These are phyloP conservation scores for Alternaria tenuissima DNA, from an alignment of 2,329 filamentous ascomycete species.

Conservation along the genomic window DNA sequence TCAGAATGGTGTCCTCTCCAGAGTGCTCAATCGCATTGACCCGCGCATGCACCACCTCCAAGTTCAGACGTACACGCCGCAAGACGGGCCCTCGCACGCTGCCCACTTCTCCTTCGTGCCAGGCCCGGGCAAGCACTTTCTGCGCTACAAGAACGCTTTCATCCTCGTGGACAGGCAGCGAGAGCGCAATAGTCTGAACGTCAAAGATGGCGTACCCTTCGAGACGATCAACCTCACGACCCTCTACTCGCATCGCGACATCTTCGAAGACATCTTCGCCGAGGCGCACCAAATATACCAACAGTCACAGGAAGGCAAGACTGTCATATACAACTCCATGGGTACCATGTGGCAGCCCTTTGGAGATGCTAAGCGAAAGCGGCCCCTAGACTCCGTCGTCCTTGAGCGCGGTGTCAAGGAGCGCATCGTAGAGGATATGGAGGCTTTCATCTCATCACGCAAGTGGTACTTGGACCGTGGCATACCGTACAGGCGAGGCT, in stretches of 20 bases:
- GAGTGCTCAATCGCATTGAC: slow-evolving; percentile 65
- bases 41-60: slow-evolving; percentile 70
- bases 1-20: slow-evolving; percentile 57
- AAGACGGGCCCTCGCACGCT: slow-evolving; percentile 72
- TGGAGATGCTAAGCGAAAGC: slow-evolving; percentile 83
- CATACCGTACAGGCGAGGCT: slow-evolving; percentile 89
- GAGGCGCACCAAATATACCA: slow-evolving; percentile 85
- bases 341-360: slow-evolving; percentile 86
- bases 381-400: slow-evolving; percentile 87
- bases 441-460: slow-evolving; percentile 79
- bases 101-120: slow-evolving; percentile 90
- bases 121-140: slow-evolving; percentile 86
- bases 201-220: slow-evolving; percentile 86
- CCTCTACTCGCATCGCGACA: slow-evolving; percentile 84
- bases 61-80: slow-evolving; percentile 69
- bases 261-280: slow-evolving; percentile 88
- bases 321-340: slow-evolving; percentile 85
- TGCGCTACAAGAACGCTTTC: slow-evolving; percentile 87
- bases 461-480: slow-evolving; percentile 95
- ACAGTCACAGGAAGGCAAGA: slow-evolving; percentile 88
- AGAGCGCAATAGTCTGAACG: slow-evolving; percentile 77
- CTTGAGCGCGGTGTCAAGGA: slow-evolving; percentile 86
- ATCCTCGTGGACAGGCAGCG: slow-evolving; percentile 88
- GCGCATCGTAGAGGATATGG: slow-evolving; percentile 78
- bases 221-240: slow-evolving; percentile 94